Evolutionary conservation across 2,329 filamentous ascomycete species (phyloP).

Genomic region (Sphaerulina vaccinii): DNA sequence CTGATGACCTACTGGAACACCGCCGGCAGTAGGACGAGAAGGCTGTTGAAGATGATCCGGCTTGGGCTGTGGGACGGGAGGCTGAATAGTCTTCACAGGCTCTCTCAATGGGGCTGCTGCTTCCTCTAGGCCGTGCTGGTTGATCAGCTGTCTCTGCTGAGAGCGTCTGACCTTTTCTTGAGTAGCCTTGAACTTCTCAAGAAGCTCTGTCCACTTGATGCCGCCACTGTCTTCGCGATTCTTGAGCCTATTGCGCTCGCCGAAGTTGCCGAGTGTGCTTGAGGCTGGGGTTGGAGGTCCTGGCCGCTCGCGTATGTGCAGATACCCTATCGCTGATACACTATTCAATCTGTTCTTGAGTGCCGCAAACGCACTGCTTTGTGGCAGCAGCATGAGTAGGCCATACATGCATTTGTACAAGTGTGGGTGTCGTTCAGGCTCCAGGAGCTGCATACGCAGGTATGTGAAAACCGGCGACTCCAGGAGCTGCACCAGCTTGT

Average conservation of each 20-base stretch:
- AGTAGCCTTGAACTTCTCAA: conserved; percentile 90
- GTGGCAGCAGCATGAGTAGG: conserved; percentile 94
- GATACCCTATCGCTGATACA: conserved; percentile 92
- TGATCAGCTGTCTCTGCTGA: conserved; percentile 47
- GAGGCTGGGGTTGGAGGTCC: conserved; percentile 34
- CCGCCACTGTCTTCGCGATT: conserved; percentile 59
- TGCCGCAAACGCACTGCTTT: conserved; percentile 94
- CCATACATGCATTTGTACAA: conserved; percentile 91
- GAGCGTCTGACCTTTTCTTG: conserved; percentile 80
- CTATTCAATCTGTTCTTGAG: conserved; percentile 95
- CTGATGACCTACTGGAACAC: conserved; percentile 21
- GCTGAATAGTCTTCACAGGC: conserved; percentile 9
- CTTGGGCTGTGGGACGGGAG: conserved; percentile 17
- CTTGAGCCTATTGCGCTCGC: conserved; percentile 70
- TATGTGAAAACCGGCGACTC: conserved; percentile 99
- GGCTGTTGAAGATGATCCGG: conserved; percentile 4
- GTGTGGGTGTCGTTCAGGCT: conserved; percentile 91
- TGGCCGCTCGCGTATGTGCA: conserved; percentile 62
- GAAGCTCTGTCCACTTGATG: conserved; percentile 86
- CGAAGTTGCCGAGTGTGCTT: conserved; percentile 42
- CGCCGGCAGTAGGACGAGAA: conserved; percentile 23
- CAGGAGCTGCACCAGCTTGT: conserved; percentile 93
- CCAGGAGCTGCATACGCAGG: conserved; percentile 87
- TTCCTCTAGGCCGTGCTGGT: conserved; percentile 28
- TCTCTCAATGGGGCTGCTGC: conserved; percentile 25